Base-by-base conservation (phyloP, 257 asterid species). In the Primulina huaijiensis region DNA sequence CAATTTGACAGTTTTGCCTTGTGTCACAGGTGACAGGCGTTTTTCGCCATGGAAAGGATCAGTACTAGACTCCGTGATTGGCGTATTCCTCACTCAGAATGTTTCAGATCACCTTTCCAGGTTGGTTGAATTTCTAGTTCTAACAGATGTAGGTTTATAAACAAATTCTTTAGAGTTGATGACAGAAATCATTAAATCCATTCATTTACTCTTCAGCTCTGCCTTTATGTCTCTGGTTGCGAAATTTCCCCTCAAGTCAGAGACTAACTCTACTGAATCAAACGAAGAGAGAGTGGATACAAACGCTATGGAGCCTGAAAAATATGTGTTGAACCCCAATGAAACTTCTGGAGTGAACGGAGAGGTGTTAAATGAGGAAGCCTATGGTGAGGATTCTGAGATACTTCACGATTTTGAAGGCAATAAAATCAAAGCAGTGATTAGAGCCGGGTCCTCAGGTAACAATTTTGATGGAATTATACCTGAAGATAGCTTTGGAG, bases 31-130 rank as follows among this genome's bases (percentile, higher is more conserved):
- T 62, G 88, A 84, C 74, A 74, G 88, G 59, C 86, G 88, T 60
- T 84, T 84, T 70, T 74, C 86, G 60, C 84, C 79, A 62, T 84
- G 88, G 88, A 84, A 84, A 69, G 88, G 88, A 72, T 84, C 88
- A 16, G 88, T 84, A 59, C 65, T 84, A 73, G 88, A 84, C 71
- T 84, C 88, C 33, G 86, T 81, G 33, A 62, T 57, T 72, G 95
- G 95, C 67, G 92, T 86, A 71, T 90, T 88, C 73, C 88, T 84
- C 56, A 84, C 88, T 46, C 88, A 84, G 74, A 84, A 84, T 71
- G 88, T 84, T 7, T 81, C 88, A 40, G 88, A 84, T 68, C 88
- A 84, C 70, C 88, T 84, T 38, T 84, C 88, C 30, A 84, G 88
- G 88, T 75, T 30, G 64, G 82, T 74, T 72, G 72, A 46, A 69